phyloP scores from a whole-genome alignment of 208 protist species.

The Crithidia fasciculata region DNA sequence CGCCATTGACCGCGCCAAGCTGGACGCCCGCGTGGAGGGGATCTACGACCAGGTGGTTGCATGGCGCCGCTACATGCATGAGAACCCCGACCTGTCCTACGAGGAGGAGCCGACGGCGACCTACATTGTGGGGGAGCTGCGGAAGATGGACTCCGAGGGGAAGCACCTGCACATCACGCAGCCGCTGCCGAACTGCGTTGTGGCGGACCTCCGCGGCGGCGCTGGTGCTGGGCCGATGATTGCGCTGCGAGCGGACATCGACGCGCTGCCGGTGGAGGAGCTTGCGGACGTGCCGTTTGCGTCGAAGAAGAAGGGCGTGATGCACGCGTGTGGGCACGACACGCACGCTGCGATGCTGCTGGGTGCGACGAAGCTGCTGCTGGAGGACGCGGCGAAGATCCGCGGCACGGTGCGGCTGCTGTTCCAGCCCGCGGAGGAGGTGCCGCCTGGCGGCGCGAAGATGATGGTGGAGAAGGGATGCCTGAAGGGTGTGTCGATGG shows the following conservation, averaged over 20 bases:
- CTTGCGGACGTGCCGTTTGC: slow-evolving; percentile 53
- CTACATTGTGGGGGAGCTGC: slow-evolving; percentile 54
- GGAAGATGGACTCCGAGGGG: slow-evolving; percentile 38
- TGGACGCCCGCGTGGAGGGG: slow-evolving; percentile 23
- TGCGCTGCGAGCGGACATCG: slow-evolving; percentile 67
- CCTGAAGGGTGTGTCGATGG: slow-evolving; percentile 62
- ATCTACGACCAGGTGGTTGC: slow-evolving; percentile 50
- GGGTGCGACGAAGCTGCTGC: slow-evolving; percentile 55
- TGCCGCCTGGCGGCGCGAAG: slow-evolving; percentile 54
- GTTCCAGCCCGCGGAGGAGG: slow-evolving; percentile 79
- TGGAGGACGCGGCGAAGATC: slow-evolving; percentile 47
- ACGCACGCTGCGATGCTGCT: slow-evolving; percentile 68
- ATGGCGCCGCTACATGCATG: slow-evolving; percentile 73
- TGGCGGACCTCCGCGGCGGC: slow-evolving; percentile 54
- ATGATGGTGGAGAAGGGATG: slow-evolving; percentile 48
- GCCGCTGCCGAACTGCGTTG: slow-evolving; percentile 34
- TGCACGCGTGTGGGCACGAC: slow-evolving; percentile 78
- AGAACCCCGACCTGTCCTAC: slow-evolving; percentile 47
- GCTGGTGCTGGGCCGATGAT: slow-evolving; percentile 45
- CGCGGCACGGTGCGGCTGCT: slow-evolving; percentile 74
- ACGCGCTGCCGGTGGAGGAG: slow-evolving; percentile 70
- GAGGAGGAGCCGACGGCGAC: slow-evolving; percentile 58
- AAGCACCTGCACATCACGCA: slow-evolving; percentile 42
- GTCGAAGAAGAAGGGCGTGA: slow-evolving; percentile 59
- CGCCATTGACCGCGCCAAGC: slow-evolving; percentile 23